phyloP scores from a whole-genome alignment of 140 eudicot genomes.

The Cichorium intybus region DNA sequence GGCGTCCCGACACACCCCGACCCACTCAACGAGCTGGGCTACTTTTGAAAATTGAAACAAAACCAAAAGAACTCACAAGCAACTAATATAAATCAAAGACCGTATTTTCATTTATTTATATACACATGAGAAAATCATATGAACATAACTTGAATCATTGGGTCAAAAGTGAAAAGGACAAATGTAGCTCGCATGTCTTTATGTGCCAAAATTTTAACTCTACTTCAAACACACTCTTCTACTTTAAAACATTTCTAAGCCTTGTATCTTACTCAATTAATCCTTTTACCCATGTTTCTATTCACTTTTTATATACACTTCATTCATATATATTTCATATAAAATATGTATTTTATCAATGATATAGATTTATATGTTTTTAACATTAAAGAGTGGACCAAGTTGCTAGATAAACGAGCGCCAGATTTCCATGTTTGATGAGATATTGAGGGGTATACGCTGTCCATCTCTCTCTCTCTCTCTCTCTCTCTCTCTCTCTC shows the following conservation, averaged over 20 bases:
- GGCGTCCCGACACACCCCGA: no score
- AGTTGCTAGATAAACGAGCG: not conserved
- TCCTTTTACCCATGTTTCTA: not conserved
- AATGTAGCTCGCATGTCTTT: not conserved
- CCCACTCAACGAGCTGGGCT: no score
- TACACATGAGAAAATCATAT: not conserved
- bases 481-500: not conserved
- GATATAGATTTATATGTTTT: not conserved
- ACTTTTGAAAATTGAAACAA: no score
- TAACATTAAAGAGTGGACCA: slow-evolving; percentile 16
- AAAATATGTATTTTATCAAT: not conserved
- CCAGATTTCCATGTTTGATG: slow-evolving; percentile 6
- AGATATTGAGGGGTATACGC: slow-evolving; percentile 3
- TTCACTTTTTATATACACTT: not conserved
- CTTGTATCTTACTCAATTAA: slow-evolving; percentile 1
- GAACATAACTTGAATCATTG: not conserved
- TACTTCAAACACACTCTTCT: slow-evolving; percentile 19
- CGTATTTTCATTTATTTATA: no score
- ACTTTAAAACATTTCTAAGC: not conserved
- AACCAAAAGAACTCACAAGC: no score
- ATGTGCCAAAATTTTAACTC: not conserved
- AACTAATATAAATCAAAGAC: not conserved
- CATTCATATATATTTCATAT: not conserved
- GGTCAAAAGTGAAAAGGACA: slow-evolving; percentile 29
- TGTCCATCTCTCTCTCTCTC: not conserved